phyloP scores from a whole-genome alignment of 2,329 filamentous ascomycete genomes.

The Pestalotiopsis sp. region DNA sequence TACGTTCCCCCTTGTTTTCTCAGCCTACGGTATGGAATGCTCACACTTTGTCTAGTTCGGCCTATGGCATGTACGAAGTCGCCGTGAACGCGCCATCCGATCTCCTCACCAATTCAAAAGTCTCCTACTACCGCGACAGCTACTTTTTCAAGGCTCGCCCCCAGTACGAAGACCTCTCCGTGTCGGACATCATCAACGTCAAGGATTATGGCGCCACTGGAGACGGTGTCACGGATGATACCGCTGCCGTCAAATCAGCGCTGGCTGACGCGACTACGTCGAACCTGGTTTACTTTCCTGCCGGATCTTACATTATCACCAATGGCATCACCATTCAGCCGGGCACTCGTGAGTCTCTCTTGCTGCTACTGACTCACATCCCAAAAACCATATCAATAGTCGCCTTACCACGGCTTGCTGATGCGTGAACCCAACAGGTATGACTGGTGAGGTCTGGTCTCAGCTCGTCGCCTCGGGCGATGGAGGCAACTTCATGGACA shows the following conservation, averaged over 20 bases:
- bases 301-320: slow-evolving; percentile 70
- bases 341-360: neutral
- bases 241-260: slow-evolving; percentile 36
- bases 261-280: slow-evolving; percentile 31
- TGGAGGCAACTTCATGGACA: neutral
- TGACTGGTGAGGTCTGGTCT: neutral
- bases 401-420: too few species aligned
- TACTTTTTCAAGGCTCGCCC: neutral
- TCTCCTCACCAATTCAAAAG: neutral
- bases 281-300: slow-evolving; percentile 37
- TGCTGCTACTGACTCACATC: too few species aligned
- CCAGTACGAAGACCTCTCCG: neutral
- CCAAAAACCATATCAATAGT: too few species aligned
- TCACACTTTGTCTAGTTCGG: neutral
- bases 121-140: neutral
- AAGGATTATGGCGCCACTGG: slow-evolving; percentile 37
- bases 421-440: neutral
- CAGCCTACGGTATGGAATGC: neutral
- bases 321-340: slow-evolving; percentile 63
- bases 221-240: slow-evolving; percentile 35
- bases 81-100: neutral
- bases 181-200: slow-evolving; percentile 27
- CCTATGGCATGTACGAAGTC: neutral
- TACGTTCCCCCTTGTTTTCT: neutral
- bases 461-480: neutral